These are phyloP conservation scores for Nymphaea colorata DNA, from an alignment of 164 flowering plant species.

Conservation along the genomic window DNA sequence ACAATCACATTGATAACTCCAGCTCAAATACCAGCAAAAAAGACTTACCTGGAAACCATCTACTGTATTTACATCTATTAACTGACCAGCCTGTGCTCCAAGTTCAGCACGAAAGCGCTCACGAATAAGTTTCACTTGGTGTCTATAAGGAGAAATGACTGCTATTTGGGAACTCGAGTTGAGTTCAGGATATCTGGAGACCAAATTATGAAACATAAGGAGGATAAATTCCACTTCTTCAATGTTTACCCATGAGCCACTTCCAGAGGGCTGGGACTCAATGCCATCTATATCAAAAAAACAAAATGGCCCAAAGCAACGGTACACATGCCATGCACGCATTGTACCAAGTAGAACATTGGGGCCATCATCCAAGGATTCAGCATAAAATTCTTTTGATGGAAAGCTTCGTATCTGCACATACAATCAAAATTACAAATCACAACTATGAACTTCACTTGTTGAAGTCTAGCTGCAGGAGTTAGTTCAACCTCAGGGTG, in stretches of 20 bases:
- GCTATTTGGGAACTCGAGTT: constrained; percentile 75
- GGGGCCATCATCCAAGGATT: constrained; percentile 74
- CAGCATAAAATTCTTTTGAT: constrained; percentile 76
- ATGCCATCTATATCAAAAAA: constrained; percentile 81
- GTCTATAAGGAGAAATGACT: constrained; percentile 73
- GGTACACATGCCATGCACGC: constrained; percentile 66
- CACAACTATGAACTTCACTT: no score
- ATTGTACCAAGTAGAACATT: constrained; percentile 40
- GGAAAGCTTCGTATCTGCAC: constrained; percentile 84
- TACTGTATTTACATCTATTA: constrained; percentile 81
- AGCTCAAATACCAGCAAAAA: neutral
- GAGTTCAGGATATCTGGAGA: constrained; percentile 51
- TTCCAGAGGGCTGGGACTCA: constrained; percentile 65
- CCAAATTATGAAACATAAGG: constrained; percentile 55
- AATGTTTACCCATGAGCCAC: constrained; percentile 70
- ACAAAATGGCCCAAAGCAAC: constrained; percentile 94
- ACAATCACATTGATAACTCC: neutral
- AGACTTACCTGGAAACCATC: constrained; percentile 85
- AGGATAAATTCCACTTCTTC: constrained; percentile 84
- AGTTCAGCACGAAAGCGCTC: constrained; percentile 48
- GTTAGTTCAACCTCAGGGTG: constrained; percentile 68
- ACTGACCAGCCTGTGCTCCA: constrained; percentile 52
- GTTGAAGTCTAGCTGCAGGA: neutral
- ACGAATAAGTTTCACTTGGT: constrained; percentile 73
- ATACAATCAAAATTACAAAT: constrained; percentile 1